Evolutionary conservation across 805 yeast species (phyloP).

Genomic region (Pichia kluyveri): DNA sequence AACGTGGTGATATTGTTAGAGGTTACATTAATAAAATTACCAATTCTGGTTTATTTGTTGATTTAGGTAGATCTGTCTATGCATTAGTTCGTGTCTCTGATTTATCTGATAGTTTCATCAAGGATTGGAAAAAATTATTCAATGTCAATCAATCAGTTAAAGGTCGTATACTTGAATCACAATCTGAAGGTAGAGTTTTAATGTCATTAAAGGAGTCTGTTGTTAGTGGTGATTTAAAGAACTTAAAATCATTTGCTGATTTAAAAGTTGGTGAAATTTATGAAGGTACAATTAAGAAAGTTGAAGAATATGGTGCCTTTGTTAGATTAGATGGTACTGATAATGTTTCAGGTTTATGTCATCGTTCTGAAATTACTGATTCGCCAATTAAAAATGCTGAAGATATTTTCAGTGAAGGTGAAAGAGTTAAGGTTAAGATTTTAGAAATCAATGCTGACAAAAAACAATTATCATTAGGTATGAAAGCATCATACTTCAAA

Average conservation of each 20-base stretch:
- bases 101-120: constrained; percentile 69
- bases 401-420: constrained; percentile 78
- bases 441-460: constrained; percentile 53
- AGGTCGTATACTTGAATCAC: constrained; percentile 63
- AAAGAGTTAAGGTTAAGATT: constrained; percentile 78
- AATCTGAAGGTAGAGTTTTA: constrained; percentile 54
- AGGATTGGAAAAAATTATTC: constrained; percentile 82
- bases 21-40: constrained; percentile 76
- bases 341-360: constrained; percentile 79
- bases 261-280: constrained; percentile 59
- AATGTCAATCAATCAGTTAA: constrained; percentile 60
- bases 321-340: constrained; percentile 69
- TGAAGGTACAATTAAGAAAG: constrained; percentile 71
- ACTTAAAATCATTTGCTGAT: constrained; percentile 55
- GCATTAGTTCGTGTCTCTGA: constrained; percentile 79
- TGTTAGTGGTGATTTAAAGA: constrained; percentile 58
- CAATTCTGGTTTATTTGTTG: constrained; percentile 69
- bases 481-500: constrained; percentile 86
- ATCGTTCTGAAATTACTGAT: constrained; percentile 75
- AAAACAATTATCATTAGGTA: constrained; percentile 76
- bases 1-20: constrained; percentile 62
- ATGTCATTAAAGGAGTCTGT: constrained; percentile 77
- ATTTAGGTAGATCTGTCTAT: constrained; percentile 58
- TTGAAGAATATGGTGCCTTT: constrained; percentile 87
- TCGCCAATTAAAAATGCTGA: constrained; percentile 46